phyloP scores from a whole-genome alignment of 164 flowering plant genomes.

The Akebia trifoliata region DNA sequence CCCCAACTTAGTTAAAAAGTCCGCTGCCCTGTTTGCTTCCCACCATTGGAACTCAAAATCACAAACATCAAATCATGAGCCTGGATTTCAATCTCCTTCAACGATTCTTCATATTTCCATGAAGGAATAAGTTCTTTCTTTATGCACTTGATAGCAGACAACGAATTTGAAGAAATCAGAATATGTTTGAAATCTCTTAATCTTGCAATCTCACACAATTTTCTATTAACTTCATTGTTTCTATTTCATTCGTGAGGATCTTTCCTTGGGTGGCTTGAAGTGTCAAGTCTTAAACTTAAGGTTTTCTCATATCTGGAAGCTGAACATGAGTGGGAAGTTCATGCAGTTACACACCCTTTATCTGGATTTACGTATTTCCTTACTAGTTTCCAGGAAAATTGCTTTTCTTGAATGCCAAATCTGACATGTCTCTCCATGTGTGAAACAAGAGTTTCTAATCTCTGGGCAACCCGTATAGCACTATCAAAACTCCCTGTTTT shows the following conservation, averaged over 20 bases:
- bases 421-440: slow-evolving; percentile 70
- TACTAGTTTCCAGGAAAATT: slow-evolving; percentile 59
- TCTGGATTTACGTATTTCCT: slow-evolving; percentile 75
- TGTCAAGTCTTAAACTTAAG: slow-evolving; percentile 64
- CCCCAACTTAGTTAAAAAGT: too few species aligned
- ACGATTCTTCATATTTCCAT: too few species aligned
- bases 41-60: too few species aligned
- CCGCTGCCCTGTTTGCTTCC: too few species aligned
- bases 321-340: slow-evolving; percentile 72
- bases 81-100: too few species aligned
- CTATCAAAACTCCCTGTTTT: slow-evolving; percentile 69
- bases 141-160: too few species aligned
- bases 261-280: slow-evolving; percentile 50
- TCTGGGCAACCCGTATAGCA: slow-evolving; percentile 79
- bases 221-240: slow-evolving; percentile 4
- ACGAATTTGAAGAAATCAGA: too few species aligned
- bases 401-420: slow-evolving; percentile 85
- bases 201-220: too few species aligned
- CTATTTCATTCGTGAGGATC: slow-evolving; percentile 43
- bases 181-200: too few species aligned
- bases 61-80: too few species aligned
- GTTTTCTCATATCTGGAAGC: slow-evolving; percentile 66
- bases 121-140: too few species aligned
- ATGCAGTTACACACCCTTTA: slow-evolving; percentile 59
- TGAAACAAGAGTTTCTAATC: slow-evolving; percentile 71